Percentiles rank a stretch among this genome's conserved stretches.
Evolutionary conservation across 1,284 basidiomycete genomes (phyloP).

Genomic region (Filobasidium uniguttulatum): DNA sequence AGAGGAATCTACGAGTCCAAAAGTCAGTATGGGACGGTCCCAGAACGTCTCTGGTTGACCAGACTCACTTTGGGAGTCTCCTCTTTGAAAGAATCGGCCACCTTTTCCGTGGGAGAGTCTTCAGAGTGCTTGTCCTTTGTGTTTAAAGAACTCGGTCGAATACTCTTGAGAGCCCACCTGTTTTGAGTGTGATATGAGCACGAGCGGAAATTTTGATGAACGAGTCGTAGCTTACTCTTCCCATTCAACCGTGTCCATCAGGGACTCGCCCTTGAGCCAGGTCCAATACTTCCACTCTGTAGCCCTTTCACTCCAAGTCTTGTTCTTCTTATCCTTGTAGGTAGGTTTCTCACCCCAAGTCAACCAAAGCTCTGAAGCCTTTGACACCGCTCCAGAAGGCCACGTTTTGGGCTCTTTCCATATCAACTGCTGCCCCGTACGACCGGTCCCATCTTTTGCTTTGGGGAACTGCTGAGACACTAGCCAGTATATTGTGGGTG

Average conservation of each 20-base stretch:
- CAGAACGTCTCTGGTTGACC: no score
- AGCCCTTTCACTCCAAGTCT: constrained; percentile 6
- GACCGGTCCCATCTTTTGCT: neutral
- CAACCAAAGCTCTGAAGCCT: constrained; percentile 30
- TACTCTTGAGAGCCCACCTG: no score
- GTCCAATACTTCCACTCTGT: constrained; percentile 33
- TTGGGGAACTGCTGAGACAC: constrained; percentile 6
- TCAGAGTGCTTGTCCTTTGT: no score
- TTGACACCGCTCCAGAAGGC: constrained; percentile 18
- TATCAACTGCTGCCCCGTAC: constrained; percentile 5
- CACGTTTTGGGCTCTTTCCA: constrained; percentile 8
- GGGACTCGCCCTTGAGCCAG: constrained; percentile 30
- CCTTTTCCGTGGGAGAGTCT: no score
- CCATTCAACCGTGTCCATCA: constrained; percentile 37
- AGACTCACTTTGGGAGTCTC: no score
- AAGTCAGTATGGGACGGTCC: neutral
- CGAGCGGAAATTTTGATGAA: no score
- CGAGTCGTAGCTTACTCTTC: constrained; percentile 37
- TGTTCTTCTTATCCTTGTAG: neutral
- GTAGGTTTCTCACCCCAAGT: constrained; percentile 27
- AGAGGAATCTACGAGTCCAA: constrained; percentile 24
- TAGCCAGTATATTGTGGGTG: constrained; percentile 12
- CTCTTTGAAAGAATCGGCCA: no score
- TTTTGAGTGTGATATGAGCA: no score
- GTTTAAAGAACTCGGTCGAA: no score